Base-by-base conservation (phyloP, 768 basidiomycete genomes). In the Russula vinacea region DNA sequence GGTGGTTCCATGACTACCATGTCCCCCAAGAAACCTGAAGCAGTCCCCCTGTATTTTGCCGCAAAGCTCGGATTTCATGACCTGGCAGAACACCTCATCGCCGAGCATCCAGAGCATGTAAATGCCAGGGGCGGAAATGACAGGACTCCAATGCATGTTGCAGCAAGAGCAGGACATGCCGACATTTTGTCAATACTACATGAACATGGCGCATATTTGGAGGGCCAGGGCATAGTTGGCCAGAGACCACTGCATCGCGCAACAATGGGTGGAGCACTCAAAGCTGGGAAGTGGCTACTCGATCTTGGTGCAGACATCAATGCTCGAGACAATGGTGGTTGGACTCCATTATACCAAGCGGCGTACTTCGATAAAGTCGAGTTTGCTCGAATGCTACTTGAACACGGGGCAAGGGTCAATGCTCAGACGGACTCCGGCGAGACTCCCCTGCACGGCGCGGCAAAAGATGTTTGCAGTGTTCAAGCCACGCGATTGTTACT, bases 381-480 rank as follows among this genome's bases (percentile, higher is more conserved):
- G 8, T 32, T 33, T 14, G 11, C 6, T 10, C 56, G 42, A 14
- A n/a, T 45, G 22, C 29, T 57, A 32, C 26, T 56, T 3, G 26
- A 29, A 7, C 39, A 19, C 40, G 40, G 40, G 1, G 55, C 56
- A 35, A 0, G 14, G 9, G 1, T 37, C 0, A 7, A 22, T 37
- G 29, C 29, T 5, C 29, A 29, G 29, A 19, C 11, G 0, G 19
- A 0, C 10, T 0, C 0, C 11, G 52, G 33, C 11, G 0, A 0
- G 2, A 53, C 33, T 11, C 10, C 52, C 5, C 29, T 17, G 10
- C 29, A 17, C 42, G 8, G 3, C 0, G 42, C 42, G 19, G 42
- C 1, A 44, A 9, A 2, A 3, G 19, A 19, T 2, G 4, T 19
- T 2, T 1, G 16, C 2, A 14, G 29, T 5, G 29, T 17, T 8